phyloP scores from a whole-genome alignment of 106 monocot genomes.

The Agapanthus africanus region DNA sequence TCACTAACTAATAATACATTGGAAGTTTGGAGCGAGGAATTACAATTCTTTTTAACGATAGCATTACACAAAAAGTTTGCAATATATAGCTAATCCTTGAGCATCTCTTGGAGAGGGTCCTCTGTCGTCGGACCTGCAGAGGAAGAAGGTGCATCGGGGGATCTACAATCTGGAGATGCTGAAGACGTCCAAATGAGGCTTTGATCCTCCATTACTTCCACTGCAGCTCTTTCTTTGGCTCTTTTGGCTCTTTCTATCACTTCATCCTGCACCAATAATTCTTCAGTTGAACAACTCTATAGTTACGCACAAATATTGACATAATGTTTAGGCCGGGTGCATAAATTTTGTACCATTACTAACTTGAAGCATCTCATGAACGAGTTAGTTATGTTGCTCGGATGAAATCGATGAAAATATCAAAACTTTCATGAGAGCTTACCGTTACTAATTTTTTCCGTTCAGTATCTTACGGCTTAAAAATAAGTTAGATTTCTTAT shows the following conservation, averaged over 20 bases:
- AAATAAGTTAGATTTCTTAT: too few species aligned
- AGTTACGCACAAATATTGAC: too few species aligned
- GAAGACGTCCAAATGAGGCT: slow-evolving; percentile 16
- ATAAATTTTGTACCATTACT: not conserved
- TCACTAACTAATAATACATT: too few species aligned
- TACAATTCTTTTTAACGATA: too few species aligned
- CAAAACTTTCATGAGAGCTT: not conserved
- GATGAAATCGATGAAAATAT: not conserved
- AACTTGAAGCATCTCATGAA: not conserved
- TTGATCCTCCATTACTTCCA: slow-evolving; percentile 30
- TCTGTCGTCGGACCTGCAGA: slow-evolving; percentile 1
- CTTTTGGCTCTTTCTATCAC: slow-evolving; percentile 51
- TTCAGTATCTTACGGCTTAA: too few species aligned
- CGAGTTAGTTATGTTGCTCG: not conserved
- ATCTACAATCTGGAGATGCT: not conserved
- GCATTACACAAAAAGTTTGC: too few species aligned
- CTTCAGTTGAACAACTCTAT: too few species aligned
- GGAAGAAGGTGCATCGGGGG: slow-evolving; percentile 12
- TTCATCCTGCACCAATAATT: slow-evolving; percentile 45
- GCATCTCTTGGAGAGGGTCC: slow-evolving; percentile 11
- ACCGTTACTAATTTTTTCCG: too few species aligned
- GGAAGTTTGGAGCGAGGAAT: too few species aligned
- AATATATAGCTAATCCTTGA: slow-evolving; percentile 5
- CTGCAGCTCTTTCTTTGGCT: slow-evolving; percentile 58
- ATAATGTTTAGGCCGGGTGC: too few species aligned